A percentile compares a stretch with the other conserved stretches of the same genome.
phyloP scores from a whole-genome alignment of 305 asterid species.

The Fraxinus albicans region DNA sequence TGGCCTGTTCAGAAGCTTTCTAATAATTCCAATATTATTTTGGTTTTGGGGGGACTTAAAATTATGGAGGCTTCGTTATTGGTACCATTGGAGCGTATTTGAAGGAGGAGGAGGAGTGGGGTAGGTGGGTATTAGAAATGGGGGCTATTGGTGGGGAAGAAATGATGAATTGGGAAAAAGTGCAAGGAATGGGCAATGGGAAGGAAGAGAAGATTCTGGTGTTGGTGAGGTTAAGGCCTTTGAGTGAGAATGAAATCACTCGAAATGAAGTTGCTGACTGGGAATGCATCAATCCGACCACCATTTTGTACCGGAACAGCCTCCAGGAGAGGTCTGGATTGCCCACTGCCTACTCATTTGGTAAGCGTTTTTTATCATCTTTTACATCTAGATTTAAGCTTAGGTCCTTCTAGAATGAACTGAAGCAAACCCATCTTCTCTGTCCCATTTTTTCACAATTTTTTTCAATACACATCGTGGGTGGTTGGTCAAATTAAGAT shows the following conservation, averaged over 20 bases:
- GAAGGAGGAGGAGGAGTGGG: constrained; percentile 24
- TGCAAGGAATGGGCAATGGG: constrained; percentile 55
- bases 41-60: constrained; percentile 14
- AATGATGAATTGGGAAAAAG: constrained; percentile 70
- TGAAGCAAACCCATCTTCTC: not conserved
- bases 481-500: not conserved
- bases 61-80: constrained; percentile 27
- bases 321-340: constrained; percentile 92
- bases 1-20: constrained; percentile 33
- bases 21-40: constrained; percentile 20
- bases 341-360: constrained; percentile 83
- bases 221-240: constrained; percentile 87
- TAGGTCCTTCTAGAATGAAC: not conserved
- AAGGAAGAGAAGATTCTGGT: constrained; percentile 84
- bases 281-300: constrained; percentile 92
- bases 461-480: not conserved
- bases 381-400: constrained; percentile 4
- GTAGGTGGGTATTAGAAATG: constrained; percentile 40
- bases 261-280: constrained; percentile 81
- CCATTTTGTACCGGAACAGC: constrained; percentile 86
- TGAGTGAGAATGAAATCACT: constrained; percentile 77
- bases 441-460: constrained; percentile 7
- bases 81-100: constrained; percentile 31
- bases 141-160: constrained; percentile 86
- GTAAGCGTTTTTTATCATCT: constrained; percentile 41